Percentiles rank a stretch among this genome's conserved stretches.
Conservation (phyloP, 2,329 filamentous ascomycete genomes). For the Fusarium albidum region DNA sequence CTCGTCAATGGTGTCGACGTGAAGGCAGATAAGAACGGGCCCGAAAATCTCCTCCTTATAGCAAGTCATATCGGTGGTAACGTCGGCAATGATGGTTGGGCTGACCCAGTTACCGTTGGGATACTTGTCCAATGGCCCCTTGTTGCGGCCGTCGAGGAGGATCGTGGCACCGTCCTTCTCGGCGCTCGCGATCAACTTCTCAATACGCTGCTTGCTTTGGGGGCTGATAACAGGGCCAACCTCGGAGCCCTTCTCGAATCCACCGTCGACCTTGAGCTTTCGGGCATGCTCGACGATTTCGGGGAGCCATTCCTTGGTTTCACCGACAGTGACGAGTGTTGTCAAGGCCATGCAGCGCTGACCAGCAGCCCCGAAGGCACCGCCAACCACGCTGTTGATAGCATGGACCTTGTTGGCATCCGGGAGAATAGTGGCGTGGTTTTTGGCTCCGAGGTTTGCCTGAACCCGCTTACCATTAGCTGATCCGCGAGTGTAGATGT, state of each 20-base stretch:
- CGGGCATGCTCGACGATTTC: conserved; percentile 82
- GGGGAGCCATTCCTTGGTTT: conserved; percentile 83
- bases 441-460: conserved; percentile 88
- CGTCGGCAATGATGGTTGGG: conserved; percentile 83
- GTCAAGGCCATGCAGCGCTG: conserved; percentile 89
- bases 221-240: conserved; percentile 84
- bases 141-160: conserved; percentile 80
- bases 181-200: conserved; percentile 76
- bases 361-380: conserved; percentile 84
- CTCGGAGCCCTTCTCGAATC: conserved; percentile 82
- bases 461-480: conserved; percentile 90
- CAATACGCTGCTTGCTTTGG: conserved; percentile 80
- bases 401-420: conserved; percentile 93
- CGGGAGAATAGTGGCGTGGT: conserved; percentile 84
- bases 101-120: conserved; percentile 87
- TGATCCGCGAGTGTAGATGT: conserved; percentile 81
- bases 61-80: conserved; percentile 82
- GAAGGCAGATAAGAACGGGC: conserved; percentile 82
- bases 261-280: conserved; percentile 77
- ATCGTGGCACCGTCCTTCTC: conserved; percentile 84
- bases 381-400: conserved; percentile 82
- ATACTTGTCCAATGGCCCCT: conserved; percentile 75
- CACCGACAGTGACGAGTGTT: conserved; percentile 83
- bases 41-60: conserved; percentile 89
- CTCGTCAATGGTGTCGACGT: conserved; percentile 79